Evolutionary conservation across 371 early-diverging fungal genomes (phyloP).

Genomic region (Syncephalastrum monosporum): DNA sequence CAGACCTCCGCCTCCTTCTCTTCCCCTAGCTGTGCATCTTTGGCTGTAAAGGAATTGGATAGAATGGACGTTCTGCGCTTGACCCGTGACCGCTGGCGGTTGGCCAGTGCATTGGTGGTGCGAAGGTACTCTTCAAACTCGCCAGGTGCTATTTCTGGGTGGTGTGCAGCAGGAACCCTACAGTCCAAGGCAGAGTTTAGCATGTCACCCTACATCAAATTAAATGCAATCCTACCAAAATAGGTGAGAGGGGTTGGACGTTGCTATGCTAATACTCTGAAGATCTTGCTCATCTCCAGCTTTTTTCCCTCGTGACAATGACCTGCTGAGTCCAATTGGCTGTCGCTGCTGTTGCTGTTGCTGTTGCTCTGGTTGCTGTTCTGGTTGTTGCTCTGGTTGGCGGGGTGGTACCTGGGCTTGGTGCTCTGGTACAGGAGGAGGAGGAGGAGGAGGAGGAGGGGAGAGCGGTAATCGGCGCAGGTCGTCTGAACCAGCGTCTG

Average conservation of each 20-base stretch:
- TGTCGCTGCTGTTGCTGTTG: no score
- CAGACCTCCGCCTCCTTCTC: constrained; percentile 15
- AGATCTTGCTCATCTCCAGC: no score
- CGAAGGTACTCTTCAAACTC: constrained; percentile 55
- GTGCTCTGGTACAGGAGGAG: no score
- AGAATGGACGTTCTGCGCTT: constrained; percentile 50
- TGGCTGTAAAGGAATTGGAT: constrained; percentile 47
- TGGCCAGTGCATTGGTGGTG: constrained; percentile 30
- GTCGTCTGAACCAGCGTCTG: no score
- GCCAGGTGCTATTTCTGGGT: constrained; percentile 61
- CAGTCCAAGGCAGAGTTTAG: background rate
- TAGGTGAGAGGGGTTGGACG: constrained; percentile 47
- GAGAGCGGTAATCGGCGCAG: no score
- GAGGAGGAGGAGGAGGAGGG: no score
- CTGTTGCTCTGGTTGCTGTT: no score
- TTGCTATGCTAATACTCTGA: constrained; percentile 41
- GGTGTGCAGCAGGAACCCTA: constrained; percentile 64
- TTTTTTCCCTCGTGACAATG: no score
- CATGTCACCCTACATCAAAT: background rate
- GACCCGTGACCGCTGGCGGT: constrained; percentile 25
- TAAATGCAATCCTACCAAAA: constrained; percentile 35
- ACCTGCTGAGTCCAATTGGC: no score
- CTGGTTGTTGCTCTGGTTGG: no score
- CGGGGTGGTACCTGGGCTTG: no score
- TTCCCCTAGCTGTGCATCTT: constrained; percentile 33